Evolutionary conservation across 148 eudicot species (phyloP).

Genomic region (Limonium bicolor): DNA sequence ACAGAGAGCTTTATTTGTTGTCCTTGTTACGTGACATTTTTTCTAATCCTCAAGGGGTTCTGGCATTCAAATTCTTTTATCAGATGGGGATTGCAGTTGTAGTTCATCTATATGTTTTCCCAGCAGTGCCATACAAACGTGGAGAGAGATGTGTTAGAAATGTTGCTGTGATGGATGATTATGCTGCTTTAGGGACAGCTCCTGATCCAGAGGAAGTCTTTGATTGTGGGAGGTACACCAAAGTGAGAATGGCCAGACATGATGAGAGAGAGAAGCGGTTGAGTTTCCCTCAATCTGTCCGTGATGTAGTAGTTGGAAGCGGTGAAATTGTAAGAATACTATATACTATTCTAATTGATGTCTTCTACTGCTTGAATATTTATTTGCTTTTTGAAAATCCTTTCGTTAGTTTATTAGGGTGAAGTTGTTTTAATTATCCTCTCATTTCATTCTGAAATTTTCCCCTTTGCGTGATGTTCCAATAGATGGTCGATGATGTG

Average conservation of each 20-base stretch:
- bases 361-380: no score
- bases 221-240: slow-evolving; percentile 54
- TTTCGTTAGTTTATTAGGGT: no score
- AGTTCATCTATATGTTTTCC: slow-evolving; percentile 87
- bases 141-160: slow-evolving; percentile 94
- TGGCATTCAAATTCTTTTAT: slow-evolving; percentile 8
- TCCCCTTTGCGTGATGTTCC: slow-evolving; percentile 5
- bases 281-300: slow-evolving; percentile 80
- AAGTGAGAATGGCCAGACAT: slow-evolving; percentile 26
- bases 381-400: no score
- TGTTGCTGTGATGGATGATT: slow-evolving; percentile 87
- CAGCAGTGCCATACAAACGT: slow-evolving; percentile 84
- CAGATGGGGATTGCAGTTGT: slow-evolving; percentile 98
- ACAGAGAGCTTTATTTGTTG: no score
- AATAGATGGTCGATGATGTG: slow-evolving; percentile 91
- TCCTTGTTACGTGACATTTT: no score
- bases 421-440: no score
- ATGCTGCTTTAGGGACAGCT: slow-evolving; percentile 76
- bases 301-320: slow-evolving; percentile 95
- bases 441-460: no score
- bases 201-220: slow-evolving; percentile 92
- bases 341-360: no score
- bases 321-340: slow-evolving; percentile 90
- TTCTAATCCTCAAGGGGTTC: no score
- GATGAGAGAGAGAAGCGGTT: slow-evolving; percentile 54